Evolutionary conservation across 2,329 filamentous ascomycete genomes (phyloP).

Genomic region (Aureobasidium sp.): DNA sequence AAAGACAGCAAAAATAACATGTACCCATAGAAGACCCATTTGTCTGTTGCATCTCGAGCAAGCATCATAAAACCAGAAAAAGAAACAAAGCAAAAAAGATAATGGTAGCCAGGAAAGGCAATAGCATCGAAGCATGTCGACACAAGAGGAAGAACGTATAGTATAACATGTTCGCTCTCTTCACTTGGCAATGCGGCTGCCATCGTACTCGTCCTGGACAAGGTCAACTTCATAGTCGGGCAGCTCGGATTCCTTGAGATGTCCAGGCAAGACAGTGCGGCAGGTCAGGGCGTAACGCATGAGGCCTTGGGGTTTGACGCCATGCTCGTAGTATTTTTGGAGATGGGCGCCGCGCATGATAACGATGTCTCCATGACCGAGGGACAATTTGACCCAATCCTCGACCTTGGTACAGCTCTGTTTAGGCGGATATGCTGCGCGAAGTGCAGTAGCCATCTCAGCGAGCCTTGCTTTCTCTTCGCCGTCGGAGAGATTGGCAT

Average conservation of each 20-base stretch:
- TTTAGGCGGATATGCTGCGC: constrained; percentile 19
- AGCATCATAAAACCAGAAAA: neutral
- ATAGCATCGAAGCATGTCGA: neutral
- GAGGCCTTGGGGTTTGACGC: constrained; percentile 44
- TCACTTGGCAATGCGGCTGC: constrained; percentile 18
- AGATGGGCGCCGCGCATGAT: constrained; percentile 56
- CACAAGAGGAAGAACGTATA: neutral
- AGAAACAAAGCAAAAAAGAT: neutral
- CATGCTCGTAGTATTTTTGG: constrained; percentile 55
- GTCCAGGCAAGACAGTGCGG: constrained; percentile 43
- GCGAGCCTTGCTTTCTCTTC: constrained; percentile 24
- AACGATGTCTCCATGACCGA: constrained; percentile 58
- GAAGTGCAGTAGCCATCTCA: constrained; percentile 32
- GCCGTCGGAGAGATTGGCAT: constrained; percentile 18
- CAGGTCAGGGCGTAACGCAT: constrained; percentile 53
- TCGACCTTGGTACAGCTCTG: constrained; percentile 22
- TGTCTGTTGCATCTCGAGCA: neutral
- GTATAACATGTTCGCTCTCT: neutral
- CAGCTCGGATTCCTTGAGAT: constrained; percentile 34
- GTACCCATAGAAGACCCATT: neutral
- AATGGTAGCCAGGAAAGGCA: neutral
- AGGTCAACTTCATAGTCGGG: constrained; percentile 32
- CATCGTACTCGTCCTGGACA: constrained; percentile 33
- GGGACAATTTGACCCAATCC: constrained; percentile 36
- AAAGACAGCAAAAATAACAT: neutral